Base-by-base conservation (phyloP, 73 alveolate genomes). In the Paramecium pentaurelia region DNA sequence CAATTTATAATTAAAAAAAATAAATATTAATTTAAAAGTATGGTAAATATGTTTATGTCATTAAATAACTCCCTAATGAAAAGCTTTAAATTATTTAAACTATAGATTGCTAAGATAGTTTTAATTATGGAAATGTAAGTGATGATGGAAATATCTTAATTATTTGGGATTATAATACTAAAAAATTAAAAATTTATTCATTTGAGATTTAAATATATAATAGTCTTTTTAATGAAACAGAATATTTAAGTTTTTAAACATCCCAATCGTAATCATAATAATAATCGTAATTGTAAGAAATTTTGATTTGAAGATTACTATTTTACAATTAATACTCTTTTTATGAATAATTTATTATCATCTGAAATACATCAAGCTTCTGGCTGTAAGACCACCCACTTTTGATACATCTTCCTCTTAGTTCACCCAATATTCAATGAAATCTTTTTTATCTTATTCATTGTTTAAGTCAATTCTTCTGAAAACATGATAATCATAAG, bases 291-390 rank as follows among this genome's bases (percentile, higher is more conserved):
- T 0, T 7, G 0, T 5, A 8, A 2, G 8, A 40, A 40, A 40
- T 8, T 6, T 0, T 7, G 12, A 14, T 7, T 40, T 49, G 18
- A 49, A 12, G 25, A 49, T 49, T 3, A 0, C 27, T 49, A 49
- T 12, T 12, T 49, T 49, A 49, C 27, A 49, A 49, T 49, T 49
- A 12, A 49, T 49, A 49, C 3, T 12, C 12, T 49, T 49, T 3
- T 16, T 12, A 22, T 14, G 6, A 3, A 49, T 49, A 49, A 12
- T 49, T 12, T 2, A 14, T 54, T 6, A 27, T 80, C 91, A 80
- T 80, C 91, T 44, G 75, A 45, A 80, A 80, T 80, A 80, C 58
- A 25, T 44, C 18, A 80, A 42, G 51, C 75, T 49, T 80, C 91
- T 80, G 75, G 91, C 75, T 80, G 58, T 80, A 8, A 80, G 54